phyloP scores from a whole-genome alignment of 2,329 filamentous ascomycete species.

The Cladosporium phlei region DNA sequence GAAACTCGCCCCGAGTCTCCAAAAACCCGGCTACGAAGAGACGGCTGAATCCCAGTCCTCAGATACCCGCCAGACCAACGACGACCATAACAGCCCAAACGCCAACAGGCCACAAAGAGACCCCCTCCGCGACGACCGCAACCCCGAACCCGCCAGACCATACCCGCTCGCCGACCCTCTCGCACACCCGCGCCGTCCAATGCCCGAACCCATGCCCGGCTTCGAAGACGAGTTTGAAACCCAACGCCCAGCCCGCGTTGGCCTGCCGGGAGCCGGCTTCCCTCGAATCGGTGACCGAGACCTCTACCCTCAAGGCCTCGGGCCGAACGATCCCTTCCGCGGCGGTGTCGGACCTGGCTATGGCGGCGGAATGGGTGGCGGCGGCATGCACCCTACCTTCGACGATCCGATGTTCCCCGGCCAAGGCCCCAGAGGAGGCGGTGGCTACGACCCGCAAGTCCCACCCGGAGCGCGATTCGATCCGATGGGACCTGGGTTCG shows the following conservation, averaged over 20 bases:
- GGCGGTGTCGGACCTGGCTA: constrained; percentile 56
- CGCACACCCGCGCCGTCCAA: constrained; percentile 57
- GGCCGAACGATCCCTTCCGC: constrained; percentile 76
- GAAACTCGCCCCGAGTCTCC: constrained; percentile 70
- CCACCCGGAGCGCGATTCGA: constrained; percentile 92
- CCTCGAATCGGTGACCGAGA: constrained; percentile 75
- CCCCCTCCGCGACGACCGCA: constrained; percentile 45
- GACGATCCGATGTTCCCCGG: constrained; percentile 79
- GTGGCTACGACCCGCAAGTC: constrained; percentile 61
- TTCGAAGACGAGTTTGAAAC: constrained; percentile 94
- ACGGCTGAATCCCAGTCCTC: constrained; percentile 23
- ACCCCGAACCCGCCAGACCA: constrained; percentile 61
- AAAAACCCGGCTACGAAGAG: constrained; percentile 75
- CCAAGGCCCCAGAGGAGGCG: constrained; percentile 41
- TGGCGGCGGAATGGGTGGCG: constrained; percentile 50
- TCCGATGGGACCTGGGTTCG: constrained; percentile 66
- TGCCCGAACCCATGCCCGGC: constrained; percentile 71
- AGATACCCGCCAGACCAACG: no score
- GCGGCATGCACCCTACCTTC: constrained; percentile 94
- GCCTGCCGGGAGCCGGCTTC: constrained; percentile 27
- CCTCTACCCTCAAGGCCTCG: constrained; percentile 78
- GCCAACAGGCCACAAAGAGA: constrained; percentile 38
- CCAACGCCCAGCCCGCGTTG: constrained; percentile 59
- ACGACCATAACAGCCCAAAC: no score
- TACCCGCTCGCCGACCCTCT: constrained; percentile 57